Evolutionary conservation across 306 rosid genomes (phyloP), one percentile per base, ranked within the genome.

Genomic region (Psophocarpus tetragonolobus): DNA sequence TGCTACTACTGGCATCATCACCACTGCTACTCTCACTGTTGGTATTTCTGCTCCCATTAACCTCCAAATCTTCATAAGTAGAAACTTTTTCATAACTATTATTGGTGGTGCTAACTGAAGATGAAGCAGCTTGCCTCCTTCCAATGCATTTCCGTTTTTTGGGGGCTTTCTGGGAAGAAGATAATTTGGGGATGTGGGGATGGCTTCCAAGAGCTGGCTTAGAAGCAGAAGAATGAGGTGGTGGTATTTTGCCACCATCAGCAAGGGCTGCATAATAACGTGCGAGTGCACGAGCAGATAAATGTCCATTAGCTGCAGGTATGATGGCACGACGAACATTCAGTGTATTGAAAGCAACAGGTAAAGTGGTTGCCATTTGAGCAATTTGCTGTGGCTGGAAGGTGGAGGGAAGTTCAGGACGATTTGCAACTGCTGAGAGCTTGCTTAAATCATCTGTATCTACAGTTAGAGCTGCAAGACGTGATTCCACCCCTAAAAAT

Each of bases 211-310:
- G 99, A 36, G 80, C 65, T 27, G 97, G 97, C 78, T 86, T 85
- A 36, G 91, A 86, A 61, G 85, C 64, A 14, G 96, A 82, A 72
- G 94, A 86, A 80, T 93, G 99, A 51, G 96, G 92, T 6, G 86
- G 87, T 1, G 99, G 99, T 80, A 93, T 77, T 56, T 84, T 82
- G 39, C 99, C 98, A 26, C 93, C 93, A 62, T 90, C 91, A 41
- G 84, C 98, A 27, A 96, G 86, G 66, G 98, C 87, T 70, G 99
- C 99, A 73, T 96, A 96, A 51, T 91, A 96, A 24, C 99, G 94
- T 30, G 98, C 98, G 39, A 96, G 96, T 50, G 99, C 99, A 29
- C 98, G 94, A 26, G 98, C 99, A 61, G 99, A 90, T 87, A 90
- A 68, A 74, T 96, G 99, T 50, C 98, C 98, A 32, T 96, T 96